Conservation (phyloP, 2,329 filamentous ascomycete species). For the Exophiala aquamarina region DNA sequence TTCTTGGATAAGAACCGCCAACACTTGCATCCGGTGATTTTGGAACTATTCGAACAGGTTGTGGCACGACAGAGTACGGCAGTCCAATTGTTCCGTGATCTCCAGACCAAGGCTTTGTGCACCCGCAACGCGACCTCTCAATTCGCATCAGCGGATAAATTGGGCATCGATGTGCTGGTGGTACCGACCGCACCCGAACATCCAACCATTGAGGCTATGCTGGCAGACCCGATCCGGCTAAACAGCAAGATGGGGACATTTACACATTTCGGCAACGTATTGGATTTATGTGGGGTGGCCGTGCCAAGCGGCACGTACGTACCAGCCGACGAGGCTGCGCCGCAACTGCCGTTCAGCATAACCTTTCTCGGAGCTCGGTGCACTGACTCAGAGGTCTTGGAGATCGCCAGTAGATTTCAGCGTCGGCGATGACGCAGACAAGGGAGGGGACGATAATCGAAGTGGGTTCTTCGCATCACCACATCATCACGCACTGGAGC, state of each 20-base stretch:
- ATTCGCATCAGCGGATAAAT: constrained; percentile 16
- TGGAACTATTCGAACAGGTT: constrained; percentile 44
- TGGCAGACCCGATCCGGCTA: constrained; percentile 51
- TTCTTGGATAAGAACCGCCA: constrained; percentile 39
- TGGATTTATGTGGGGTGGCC: constrained; percentile 57
- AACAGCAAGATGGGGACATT: constrained; percentile 58
- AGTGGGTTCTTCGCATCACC: too few species aligned
- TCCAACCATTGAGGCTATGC: constrained; percentile 53
- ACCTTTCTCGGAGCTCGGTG: constrained; percentile 36
- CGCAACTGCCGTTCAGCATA: constrained; percentile 28
- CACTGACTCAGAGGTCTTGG: constrained; percentile 50
- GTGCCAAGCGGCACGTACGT: constrained; percentile 50
- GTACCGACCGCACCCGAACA: constrained; percentile 59
- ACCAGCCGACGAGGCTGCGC: constrained; percentile 7
- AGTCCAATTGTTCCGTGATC: constrained; percentile 51
- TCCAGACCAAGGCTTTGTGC: constrained; percentile 44
- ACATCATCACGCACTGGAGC: not conserved
- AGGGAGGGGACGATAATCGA: not conserved
- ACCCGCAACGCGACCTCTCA: constrained; percentile 19
- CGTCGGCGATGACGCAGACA: constrained; percentile 3
- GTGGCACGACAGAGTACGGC: constrained; percentile 41
- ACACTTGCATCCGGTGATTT: constrained; percentile 52
- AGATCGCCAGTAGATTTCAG: constrained; percentile 45
- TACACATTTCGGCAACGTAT: constrained; percentile 62
- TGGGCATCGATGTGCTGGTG: constrained; percentile 48